Conservation (phyloP, 2,329 filamentous ascomycete genomes). For the Aspergillus versicolor region DNA sequence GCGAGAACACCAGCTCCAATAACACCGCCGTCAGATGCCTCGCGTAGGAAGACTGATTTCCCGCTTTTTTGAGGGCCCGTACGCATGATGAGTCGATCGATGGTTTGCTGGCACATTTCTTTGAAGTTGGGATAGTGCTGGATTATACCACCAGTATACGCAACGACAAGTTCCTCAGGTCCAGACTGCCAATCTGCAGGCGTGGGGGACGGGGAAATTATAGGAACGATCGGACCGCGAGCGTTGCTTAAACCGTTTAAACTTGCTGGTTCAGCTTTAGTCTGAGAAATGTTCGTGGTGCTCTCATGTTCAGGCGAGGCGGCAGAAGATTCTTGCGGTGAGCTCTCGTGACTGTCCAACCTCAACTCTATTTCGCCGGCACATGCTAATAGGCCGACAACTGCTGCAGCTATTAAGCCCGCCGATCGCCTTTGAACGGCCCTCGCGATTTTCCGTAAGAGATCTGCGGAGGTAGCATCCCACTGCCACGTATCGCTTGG, state of each 20-base stretch:
- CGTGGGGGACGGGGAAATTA: conserved; percentile 33
- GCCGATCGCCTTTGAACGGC: conserved; percentile 71
- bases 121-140: conserved; percentile 76
- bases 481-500: conserved; percentile 56
- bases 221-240: conserved; percentile 36
- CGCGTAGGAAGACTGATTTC: conserved; percentile 52
- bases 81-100: conserved; percentile 57
- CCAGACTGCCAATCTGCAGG: conserved; percentile 43
- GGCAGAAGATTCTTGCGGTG: conserved; percentile 27
- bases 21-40: conserved; percentile 55
- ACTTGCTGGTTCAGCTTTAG: neutral
- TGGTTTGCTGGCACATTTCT: conserved; percentile 65
- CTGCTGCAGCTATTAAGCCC: conserved; percentile 70
- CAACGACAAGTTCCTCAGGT: conserved; percentile 67
- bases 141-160: conserved; percentile 78
- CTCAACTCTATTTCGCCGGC: conserved; percentile 63
- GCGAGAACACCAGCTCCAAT: conserved; percentile 57
- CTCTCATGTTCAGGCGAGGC: conserved; percentile 30
- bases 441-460: conserved; percentile 66
- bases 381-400: conserved; percentile 66
- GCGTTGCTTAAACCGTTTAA: conserved; percentile 11
- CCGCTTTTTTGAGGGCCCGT: conserved; percentile 46
- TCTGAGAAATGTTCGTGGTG: conserved; percentile 18
- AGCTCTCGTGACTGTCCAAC: conserved; percentile 39
- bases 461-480: conserved; percentile 59